Evolutionary conservation across 2,329 filamentous ascomycete genomes (phyloP).

Genomic region (Penicillium nordicum): DNA sequence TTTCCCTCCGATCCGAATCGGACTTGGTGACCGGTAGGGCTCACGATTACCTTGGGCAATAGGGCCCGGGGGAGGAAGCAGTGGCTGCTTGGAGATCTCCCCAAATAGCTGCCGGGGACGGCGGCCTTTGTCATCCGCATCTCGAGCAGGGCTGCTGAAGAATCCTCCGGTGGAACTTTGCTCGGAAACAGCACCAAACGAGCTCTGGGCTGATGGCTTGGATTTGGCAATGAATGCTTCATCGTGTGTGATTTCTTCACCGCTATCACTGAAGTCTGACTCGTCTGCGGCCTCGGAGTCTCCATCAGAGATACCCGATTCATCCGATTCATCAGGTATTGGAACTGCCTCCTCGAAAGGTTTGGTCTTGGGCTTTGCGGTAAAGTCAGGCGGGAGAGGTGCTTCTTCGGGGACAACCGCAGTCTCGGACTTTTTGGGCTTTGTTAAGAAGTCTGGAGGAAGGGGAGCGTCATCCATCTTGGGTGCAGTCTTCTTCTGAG

Average conservation of each 20-base stretch:
- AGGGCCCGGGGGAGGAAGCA: constrained; percentile 35
- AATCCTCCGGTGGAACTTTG: constrained; percentile 39
- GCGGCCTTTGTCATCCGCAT: constrained; percentile 23
- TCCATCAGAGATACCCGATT: constrained; percentile 12
- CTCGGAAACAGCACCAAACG: constrained; percentile 40
- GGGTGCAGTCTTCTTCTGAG: constrained; percentile 13
- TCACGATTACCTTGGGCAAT: constrained; percentile 31
- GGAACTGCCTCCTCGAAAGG: constrained; percentile 25
- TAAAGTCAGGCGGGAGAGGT: constrained; percentile 25
- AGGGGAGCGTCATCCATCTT: constrained; percentile 23
- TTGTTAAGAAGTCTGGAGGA: constrained; percentile 30
- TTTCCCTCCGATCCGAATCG: constrained; percentile 35
- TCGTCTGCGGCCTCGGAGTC: constrained; percentile 34
- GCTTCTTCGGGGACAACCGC: constrained; percentile 16
- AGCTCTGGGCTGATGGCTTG: constrained; percentile 44
- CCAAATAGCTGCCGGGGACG: constrained; percentile 42
- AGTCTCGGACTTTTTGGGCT: constrained; percentile 9
- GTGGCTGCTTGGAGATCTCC: constrained; percentile 40
- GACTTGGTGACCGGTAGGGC: constrained; percentile 47
- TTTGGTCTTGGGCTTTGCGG: constrained; percentile 18
- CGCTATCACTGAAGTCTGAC: constrained; percentile 47
- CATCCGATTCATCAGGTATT: constrained; percentile 35
- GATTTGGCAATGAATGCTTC: constrained; percentile 34
- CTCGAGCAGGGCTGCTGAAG: constrained; percentile 39
- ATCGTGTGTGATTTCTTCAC: constrained; percentile 46